Evolutionary conservation across 352 stramenopile genomes (phyloP).

Genomic region (Achlya hypogyna): DNA sequence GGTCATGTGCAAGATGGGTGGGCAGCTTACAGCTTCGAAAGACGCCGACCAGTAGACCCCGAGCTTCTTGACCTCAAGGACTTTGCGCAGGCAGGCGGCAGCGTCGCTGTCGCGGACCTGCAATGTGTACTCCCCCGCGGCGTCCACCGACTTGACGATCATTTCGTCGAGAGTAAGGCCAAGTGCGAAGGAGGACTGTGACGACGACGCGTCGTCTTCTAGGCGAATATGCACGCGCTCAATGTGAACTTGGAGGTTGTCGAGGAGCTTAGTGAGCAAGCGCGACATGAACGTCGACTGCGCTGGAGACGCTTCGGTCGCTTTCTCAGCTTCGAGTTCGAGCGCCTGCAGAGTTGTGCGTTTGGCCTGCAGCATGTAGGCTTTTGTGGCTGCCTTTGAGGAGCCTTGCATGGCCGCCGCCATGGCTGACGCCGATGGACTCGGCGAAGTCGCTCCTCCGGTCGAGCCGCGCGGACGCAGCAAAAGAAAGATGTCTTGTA

Average conservation of each 20-base stretch:
- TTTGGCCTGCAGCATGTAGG: conserved; percentile 52
- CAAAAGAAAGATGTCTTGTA: conserved; percentile 68
- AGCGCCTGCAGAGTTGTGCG: conserved; percentile 66
- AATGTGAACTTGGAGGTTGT: conserved; percentile 78
- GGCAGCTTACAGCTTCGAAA: conserved; percentile 20
- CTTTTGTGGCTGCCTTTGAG: conserved; percentile 21
- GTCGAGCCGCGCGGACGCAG: conserved; percentile 34
- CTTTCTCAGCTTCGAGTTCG: conserved; percentile 52
- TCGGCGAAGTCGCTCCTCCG: too few species aligned
- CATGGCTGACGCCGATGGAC: conserved; percentile 4
- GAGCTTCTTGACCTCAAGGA: conserved; percentile 75
- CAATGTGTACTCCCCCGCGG: conserved; percentile 78
- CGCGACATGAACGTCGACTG: conserved; percentile 67
- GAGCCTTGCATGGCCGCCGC: conserved; percentile 7
- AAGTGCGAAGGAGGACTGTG: conserved; percentile 38
- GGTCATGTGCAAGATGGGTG: conserved; percentile 28
- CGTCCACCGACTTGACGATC: conserved; percentile 74
- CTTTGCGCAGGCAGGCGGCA: conserved; percentile 57
- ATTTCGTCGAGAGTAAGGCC: conserved; percentile 69
- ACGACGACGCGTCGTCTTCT: conserved; percentile 53
- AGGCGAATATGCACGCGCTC: conserved; percentile 66
- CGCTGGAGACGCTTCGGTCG: conserved; percentile 19
- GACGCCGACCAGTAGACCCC: conserved; percentile 70
- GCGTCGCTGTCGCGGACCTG: conserved; percentile 36
- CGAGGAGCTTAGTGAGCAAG: conserved; percentile 65